Evolutionary conservation across 768 basidiomycete species (phyloP), one percentile per base, ranked within the genome.

Genomic region (Kwoniella dejecticola): DNA sequence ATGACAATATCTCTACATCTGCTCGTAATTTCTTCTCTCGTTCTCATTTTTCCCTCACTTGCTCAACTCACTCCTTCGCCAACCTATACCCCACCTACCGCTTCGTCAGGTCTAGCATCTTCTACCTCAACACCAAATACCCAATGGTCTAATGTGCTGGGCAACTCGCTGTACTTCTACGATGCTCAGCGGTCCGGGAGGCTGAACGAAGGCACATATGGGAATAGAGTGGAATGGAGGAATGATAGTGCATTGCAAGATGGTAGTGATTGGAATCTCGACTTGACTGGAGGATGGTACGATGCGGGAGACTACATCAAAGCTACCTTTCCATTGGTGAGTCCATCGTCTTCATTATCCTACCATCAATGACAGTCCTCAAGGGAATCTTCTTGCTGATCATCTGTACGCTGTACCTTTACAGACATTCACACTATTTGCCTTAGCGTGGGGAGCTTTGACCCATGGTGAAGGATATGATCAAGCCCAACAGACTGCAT

Each of bases 281-380:
- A 97, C 76, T 80, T 96, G 53, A 86, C 83, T 30, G 91, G 91
- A 76, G 94, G 93, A 6, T 95, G 88, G 75, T 94, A 90, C 74
- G 93, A 95, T 82, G 91, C 93, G 62, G 92, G 92, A 81, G 89
- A 70, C 81, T 95, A 88, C 77, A 88, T 93, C 79, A 95, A 94
- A 73, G 87, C 86, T 52, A 89, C 90, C 2, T 94, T 86, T 67
- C 90, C 93, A 12, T 78, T 95, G 75, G 91, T 90, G 54, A 72
- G 84, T 59, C 3, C 46, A 53, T 52, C 27, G n/a, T 23, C 12
- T 26, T 61, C 42, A 21, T 29, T 33, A n/a, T 8, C 27, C 33
- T 27, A 24, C 26, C 63, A 24, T 41, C 36, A 38, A 8, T 21
- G 44, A n/a, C n/a, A n/a, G n/a, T n/a, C n/a, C n/a, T n/a, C n/a